Evolutionary conservation across 441 rosid genomes (phyloP), one percentile per base, ranked within the genome.

Genomic region (Mallotus repandus): DNA sequence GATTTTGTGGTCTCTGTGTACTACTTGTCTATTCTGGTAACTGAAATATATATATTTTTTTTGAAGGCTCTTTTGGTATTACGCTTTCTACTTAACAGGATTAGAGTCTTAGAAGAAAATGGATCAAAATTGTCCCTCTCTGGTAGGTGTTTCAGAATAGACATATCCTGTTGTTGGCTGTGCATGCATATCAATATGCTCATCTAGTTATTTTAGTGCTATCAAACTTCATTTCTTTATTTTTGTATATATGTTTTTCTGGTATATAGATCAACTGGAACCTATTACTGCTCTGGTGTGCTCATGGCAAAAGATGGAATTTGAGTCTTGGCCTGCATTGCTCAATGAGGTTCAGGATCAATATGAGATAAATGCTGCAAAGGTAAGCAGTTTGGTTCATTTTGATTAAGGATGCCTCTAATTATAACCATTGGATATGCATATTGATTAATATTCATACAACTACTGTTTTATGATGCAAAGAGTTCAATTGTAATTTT

Each of bases 241-340:
- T 59, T 74, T 75, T 71, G 46, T 74, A 43, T 60, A 59, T 52
- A 65, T 22, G 7, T 63, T 14, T 45, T 70, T 15, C 7, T 82
- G 66, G 65, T 70, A 50, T 75, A 45, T 70, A 94, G 98, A 81
- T 79, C 81, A 86, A 73, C 63, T 93, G 83, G 89, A 87, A 79
- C 98, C 95, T 63, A 82, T 96, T 75, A 63, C 79, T 79, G 66
- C 82, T 53, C 84, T 96, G 70, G 89, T 86, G 50, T 82, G 89
- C 82, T 84, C 87, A 29, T 96, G 99, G 98, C 94, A 96, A 82
- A 90, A 84, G 86, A 76, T 91, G 89, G 99, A 93, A 79, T 87
- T 87, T 68, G 97, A 90, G 60, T 84, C 89, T 48, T 90, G 97
- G 98, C 96, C 98, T 56, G 85, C 86, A 13, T 81, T 96, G 89